phyloP scores from a whole-genome alignment of 2,329 filamentous ascomycete genomes.

The Hyphodiscus sp. region DNA sequence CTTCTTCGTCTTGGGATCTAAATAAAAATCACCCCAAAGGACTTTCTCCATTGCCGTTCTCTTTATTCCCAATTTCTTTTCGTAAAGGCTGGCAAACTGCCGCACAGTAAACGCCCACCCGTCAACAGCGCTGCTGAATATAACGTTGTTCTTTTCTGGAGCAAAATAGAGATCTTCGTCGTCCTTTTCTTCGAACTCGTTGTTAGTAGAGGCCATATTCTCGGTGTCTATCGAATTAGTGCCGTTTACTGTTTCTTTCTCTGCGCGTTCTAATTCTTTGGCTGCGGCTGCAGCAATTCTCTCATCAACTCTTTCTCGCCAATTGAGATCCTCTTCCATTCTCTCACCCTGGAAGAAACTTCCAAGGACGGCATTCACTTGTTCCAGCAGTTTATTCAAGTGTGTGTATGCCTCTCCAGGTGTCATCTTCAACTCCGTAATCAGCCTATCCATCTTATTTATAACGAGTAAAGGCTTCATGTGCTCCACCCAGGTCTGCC shows the following conservation, averaged over 20 bases:
- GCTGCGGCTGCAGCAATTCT: constrained; percentile 65
- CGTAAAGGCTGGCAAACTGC: constrained; percentile 88
- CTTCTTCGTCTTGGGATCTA: constrained; percentile 95
- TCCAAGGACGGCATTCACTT: constrained; percentile 94
- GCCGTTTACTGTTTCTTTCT: constrained; percentile 26
- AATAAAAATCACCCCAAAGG: constrained; percentile 92
- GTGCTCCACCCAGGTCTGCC: constrained; percentile 93
- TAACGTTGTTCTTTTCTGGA: constrained; percentile 97
- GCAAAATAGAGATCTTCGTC: constrained; percentile 98
- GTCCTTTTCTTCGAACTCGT: constrained; percentile 80
- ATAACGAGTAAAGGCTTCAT: constrained; percentile 91
- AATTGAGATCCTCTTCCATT: constrained; percentile 97
- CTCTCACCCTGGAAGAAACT: constrained; percentile 97
- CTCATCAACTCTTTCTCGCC: constrained; percentile 89
- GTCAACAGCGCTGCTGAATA: constrained; percentile 95
- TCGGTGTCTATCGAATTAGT: constrained; percentile 38
- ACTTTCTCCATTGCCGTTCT: constrained; percentile 83
- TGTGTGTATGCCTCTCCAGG: constrained; percentile 85
- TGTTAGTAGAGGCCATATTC: constrained; percentile 48
- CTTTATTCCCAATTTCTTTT: constrained; percentile 96
- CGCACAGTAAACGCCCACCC: constrained; percentile 98
- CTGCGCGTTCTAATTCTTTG: constrained; percentile 45
- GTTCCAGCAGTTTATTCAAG: constrained; percentile 81
- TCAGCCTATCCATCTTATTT: constrained; percentile 94
- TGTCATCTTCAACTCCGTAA: constrained; percentile 92